A percentile compares a stretch with the other conserved stretches of the same genome.
Evolutionary conservation across 371 early-diverging fungal species (phyloP).

Genomic region (Rhizomucor miehei): DNA sequence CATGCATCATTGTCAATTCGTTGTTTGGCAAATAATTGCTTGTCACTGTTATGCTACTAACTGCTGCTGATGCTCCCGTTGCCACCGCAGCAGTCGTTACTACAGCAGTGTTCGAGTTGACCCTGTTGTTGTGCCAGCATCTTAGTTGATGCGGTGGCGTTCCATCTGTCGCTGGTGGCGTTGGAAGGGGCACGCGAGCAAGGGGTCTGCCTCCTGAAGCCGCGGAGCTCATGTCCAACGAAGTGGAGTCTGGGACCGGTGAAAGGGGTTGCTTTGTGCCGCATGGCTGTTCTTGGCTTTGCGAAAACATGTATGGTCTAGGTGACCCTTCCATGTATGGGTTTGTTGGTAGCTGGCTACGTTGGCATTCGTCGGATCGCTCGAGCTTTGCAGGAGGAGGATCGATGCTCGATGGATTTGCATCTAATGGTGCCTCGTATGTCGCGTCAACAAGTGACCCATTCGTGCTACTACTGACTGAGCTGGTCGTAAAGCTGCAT

Average conservation of each 20-base stretch:
- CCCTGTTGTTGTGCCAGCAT: not conserved
- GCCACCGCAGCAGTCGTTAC: not conserved
- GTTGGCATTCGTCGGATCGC: too few relatives aligned
- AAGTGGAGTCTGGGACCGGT: constrained; percentile 8
- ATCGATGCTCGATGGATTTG: too few relatives aligned
- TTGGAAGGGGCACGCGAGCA: constrained; percentile 11
- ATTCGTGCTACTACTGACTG: not conserved
- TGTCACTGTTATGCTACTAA: too few relatives aligned
- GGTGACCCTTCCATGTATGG: not conserved
- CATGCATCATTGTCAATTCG: too few relatives aligned
- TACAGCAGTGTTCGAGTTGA: not conserved
- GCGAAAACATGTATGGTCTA: not conserved
- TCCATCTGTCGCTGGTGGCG: constrained; percentile 11
- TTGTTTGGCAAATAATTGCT: too few relatives aligned
- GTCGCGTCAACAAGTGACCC: not conserved
- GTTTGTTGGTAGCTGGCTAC: not conserved
- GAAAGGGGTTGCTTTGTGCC: constrained; percentile 4
- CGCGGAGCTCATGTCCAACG: not conserved
- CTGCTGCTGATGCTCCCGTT: too few relatives aligned
- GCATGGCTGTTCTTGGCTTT: not conserved
- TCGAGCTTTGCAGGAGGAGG: too few relatives aligned
- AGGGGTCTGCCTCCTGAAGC: constrained; percentile 5
- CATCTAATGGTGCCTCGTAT: too few relatives aligned
- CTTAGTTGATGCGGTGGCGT: constrained; percentile 10
- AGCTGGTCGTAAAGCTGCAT: not conserved